These are phyloP conservation scores for Phytophthora ohioensis DNA, from an alignment of 352 stramenopile genomes.

Conservation along the genomic window DNA sequence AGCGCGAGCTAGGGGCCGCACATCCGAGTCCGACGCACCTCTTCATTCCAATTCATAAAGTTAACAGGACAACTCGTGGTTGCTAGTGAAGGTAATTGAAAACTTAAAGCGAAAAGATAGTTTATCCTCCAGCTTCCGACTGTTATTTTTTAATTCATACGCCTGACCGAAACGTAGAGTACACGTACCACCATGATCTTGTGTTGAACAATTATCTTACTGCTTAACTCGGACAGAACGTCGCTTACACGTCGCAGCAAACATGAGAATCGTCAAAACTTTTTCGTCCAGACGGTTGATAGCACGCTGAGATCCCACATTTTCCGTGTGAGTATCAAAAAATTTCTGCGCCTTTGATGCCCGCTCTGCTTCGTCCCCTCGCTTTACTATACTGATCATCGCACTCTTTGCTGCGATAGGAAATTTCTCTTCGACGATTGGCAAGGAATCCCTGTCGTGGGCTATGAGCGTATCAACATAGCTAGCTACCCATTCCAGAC, in stretches of 20 bases:
- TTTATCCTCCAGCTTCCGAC: no score
- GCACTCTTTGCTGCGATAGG: not conserved
- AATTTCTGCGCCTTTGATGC: not conserved
- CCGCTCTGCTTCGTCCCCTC: not conserved
- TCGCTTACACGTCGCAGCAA: not conserved
- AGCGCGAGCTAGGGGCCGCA: not conserved
- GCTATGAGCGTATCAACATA: not conserved
- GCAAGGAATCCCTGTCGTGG: not conserved
- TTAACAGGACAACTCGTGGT: not conserved
- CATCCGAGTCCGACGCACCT: constrained; percentile 9
- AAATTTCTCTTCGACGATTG: not conserved
- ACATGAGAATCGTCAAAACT: not conserved
- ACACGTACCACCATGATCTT: no score
- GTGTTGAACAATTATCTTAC: no score
- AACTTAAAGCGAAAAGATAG: not conserved
- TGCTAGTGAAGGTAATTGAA: not conserved
- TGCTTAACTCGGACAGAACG: no score
- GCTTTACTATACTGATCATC: not conserved
- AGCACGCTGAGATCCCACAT: no score
- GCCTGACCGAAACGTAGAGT: constrained; percentile 81
- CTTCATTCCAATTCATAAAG: not conserved
- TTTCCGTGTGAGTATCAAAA: no score
- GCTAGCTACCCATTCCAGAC: no score
- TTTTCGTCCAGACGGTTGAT: not conserved
- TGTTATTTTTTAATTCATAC: no score